Conservation (phyloP, 2,329 filamentous ascomycete species). For the Aspergillus brunneoviolaceus region DNA sequence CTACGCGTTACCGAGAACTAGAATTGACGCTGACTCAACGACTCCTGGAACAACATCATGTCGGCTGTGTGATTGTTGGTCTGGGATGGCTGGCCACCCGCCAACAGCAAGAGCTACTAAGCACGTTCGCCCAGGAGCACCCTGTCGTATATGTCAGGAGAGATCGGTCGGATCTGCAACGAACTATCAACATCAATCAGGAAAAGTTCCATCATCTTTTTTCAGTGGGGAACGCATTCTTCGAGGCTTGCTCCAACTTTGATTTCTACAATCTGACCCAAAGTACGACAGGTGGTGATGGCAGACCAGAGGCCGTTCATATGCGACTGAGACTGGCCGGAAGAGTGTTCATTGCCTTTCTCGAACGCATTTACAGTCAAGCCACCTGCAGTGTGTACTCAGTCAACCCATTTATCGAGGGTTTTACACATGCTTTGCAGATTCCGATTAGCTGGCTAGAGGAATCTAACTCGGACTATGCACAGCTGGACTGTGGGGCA, state of each 20-base stretch:
- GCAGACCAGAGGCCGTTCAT: not conserved
- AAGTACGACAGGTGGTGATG: not conserved
- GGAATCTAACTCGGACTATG: not conserved
- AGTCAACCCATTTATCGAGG: not conserved
- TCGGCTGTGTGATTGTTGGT: slow-evolving; percentile 64
- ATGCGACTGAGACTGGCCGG: not conserved
- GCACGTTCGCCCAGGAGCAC: slow-evolving; percentile 59
- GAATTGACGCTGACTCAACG: slow-evolving; percentile 60
- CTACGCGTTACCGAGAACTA: slow-evolving; percentile 58
- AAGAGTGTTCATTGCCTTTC: not conserved
- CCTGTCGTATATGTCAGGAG: slow-evolving; percentile 68
- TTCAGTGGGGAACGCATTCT: slow-evolving; percentile 35
- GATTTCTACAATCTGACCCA: slow-evolving; percentile 3
- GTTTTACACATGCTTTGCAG: not conserved
- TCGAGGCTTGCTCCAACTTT: slow-evolving; percentile 25
- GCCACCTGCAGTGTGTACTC: not conserved
- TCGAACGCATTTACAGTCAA: not conserved
- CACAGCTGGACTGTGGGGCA: not conserved
- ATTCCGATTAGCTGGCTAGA: not conserved
- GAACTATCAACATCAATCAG: slow-evolving; percentile 21
- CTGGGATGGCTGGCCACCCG: slow-evolving; percentile 63
- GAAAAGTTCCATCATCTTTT: slow-evolving; percentile 22
- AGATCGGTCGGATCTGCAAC: slow-evolving; percentile 11
- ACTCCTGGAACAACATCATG: slow-evolving; percentile 48
- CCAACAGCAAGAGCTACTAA: slow-evolving; percentile 46